Percentiles rank a stretch among this genome's conserved stretches.
These are phyloP conservation scores for Tetrapisispora namnaoensis DNA, from an alignment of 805 yeast genomes.

Conservation along the genomic window DNA sequence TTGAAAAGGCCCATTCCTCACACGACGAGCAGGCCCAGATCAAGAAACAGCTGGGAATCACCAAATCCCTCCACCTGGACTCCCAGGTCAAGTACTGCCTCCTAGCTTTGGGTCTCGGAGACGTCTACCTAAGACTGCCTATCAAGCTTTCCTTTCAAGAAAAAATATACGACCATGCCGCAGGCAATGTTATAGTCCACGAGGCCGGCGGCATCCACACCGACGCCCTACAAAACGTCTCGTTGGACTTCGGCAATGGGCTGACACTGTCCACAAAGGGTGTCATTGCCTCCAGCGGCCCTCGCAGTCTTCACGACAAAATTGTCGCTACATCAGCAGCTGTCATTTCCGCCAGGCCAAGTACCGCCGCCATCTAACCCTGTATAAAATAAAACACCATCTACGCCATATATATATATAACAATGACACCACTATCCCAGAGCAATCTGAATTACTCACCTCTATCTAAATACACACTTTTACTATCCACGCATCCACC, in stretches of 20 bases:
- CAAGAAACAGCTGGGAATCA: conserved; percentile 53
- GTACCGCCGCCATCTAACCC: too few relatives aligned
- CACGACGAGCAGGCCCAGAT: conserved; percentile 76
- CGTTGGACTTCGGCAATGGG: conserved; percentile 77
- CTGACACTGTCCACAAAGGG: conserved; percentile 76
- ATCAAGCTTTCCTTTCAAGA: conserved; percentile 67
- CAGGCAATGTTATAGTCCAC: conserved; percentile 75
- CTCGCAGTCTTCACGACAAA: conserved; percentile 17
- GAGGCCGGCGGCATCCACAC: conserved; percentile 92
- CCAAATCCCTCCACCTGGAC: conserved; percentile 70
- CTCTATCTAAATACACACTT: too few relatives aligned
- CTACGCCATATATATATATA: too few relatives aligned
- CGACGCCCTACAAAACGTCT: conserved; percentile 61
- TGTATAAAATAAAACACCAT: too few relatives aligned
- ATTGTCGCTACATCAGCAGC: conserved; percentile 19
- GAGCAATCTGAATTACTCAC: too few relatives aligned
- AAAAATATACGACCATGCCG: conserved; percentile 98
- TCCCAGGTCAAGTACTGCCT: conserved; percentile 96
- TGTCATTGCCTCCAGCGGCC: conserved; percentile 67
- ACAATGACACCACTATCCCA: too few relatives aligned
- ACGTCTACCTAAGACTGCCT: conserved; percentile 84
- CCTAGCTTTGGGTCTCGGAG: conserved; percentile 84
- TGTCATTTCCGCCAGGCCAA: conserved; percentile 15
- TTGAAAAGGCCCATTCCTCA: conserved; percentile 89
- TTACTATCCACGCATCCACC: too few relatives aligned